A percentile compares a stretch with the other conserved stretches of the same genome.
Conservation (phyloP, 2,329 filamentous ascomycete species). For the Fusarium armeniacum region DNA sequence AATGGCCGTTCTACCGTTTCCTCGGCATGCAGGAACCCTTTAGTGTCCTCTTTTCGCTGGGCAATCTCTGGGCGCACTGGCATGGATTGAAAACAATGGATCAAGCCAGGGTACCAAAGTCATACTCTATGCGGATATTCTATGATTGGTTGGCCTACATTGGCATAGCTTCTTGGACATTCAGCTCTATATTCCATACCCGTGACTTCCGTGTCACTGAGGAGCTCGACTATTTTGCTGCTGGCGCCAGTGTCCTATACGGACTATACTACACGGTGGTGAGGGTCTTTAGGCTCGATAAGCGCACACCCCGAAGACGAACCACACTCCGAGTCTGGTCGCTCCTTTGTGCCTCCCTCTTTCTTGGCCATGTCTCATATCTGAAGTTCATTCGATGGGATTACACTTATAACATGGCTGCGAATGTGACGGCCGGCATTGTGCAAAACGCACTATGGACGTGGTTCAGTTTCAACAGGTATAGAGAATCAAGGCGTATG, state of each 20-base stretch:
- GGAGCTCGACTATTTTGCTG: constrained; percentile 95
- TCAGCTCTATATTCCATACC: constrained; percentile 92
- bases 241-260: constrained; percentile 90
- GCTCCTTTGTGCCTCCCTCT: constrained; percentile 76
- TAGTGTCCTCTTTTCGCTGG: constrained; percentile 90
- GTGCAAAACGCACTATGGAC: constrained; percentile 88
- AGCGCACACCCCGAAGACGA: constrained; percentile 58
- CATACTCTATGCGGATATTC: constrained; percentile 83
- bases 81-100: constrained; percentile 77
- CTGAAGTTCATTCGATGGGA: constrained; percentile 90
- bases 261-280: constrained; percentile 89
- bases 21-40: constrained; percentile 95
- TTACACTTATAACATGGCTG: constrained; percentile 98
- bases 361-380: constrained; percentile 83
- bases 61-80: constrained; percentile 90
- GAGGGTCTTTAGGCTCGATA: constrained; percentile 85
- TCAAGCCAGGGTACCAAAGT: constrained; percentile 75
- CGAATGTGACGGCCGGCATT: constrained; percentile 86
- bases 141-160: constrained; percentile 86
- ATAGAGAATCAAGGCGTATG: constrained; percentile 75
- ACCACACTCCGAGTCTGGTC: constrained; percentile 81
- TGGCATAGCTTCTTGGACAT: constrained; percentile 86
- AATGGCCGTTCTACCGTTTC: constrained; percentile 96
- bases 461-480: constrained; percentile 83
- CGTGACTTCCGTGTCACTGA: constrained; percentile 89